Conservation (phyloP, 306 rosid species). For the Malus sylvestris region DNA sequence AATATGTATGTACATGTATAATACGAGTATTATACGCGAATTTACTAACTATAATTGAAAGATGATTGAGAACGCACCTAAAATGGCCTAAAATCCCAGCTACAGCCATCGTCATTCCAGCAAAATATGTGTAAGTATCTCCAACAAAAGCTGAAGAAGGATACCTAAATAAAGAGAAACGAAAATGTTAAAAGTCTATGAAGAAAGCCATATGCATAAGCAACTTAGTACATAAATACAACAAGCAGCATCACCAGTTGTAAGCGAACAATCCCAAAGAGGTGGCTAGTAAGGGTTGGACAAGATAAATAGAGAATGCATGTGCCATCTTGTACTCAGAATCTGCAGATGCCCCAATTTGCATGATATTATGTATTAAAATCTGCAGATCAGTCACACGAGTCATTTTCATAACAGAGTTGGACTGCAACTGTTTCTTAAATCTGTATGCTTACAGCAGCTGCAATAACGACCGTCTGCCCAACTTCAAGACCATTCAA, state of each 20-base stretch:
- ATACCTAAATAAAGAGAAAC: constrained; percentile 53
- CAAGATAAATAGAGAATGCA: constrained; percentile 74
- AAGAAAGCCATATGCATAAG: constrained; percentile 4
- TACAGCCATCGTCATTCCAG: constrained; percentile 99
- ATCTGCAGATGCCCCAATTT: constrained; percentile 72
- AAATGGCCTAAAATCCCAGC: constrained; percentile 91
- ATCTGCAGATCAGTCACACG: constrained; percentile 44
- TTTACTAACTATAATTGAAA: neutral
- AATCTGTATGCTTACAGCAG: constrained; percentile 54
- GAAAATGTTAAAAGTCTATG: constrained; percentile 8
- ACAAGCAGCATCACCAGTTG: constrained; percentile 48
- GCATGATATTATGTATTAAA: constrained; percentile 70
- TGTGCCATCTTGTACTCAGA: constrained; percentile 77
- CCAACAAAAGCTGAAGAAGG: constrained; percentile 97
- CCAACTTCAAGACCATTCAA: constrained; percentile 89
- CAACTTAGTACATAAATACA: neutral
- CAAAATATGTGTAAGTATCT: constrained; percentile 92
- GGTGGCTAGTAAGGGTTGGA: constrained; percentile 75
- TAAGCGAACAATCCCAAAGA: constrained; percentile 65
- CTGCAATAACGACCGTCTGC: constrained; percentile 73
- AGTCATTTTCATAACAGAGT: constrained; percentile 15
- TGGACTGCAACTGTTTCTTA: constrained; percentile 6
- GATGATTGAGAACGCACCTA: constrained; percentile 40
- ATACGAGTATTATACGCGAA: no score
- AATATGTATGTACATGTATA: no score